These are phyloP conservation scores for Scheffersomyces segobiensis DNA, from an alignment of 1,139 yeast species.

Conservation along the genomic window DNA sequence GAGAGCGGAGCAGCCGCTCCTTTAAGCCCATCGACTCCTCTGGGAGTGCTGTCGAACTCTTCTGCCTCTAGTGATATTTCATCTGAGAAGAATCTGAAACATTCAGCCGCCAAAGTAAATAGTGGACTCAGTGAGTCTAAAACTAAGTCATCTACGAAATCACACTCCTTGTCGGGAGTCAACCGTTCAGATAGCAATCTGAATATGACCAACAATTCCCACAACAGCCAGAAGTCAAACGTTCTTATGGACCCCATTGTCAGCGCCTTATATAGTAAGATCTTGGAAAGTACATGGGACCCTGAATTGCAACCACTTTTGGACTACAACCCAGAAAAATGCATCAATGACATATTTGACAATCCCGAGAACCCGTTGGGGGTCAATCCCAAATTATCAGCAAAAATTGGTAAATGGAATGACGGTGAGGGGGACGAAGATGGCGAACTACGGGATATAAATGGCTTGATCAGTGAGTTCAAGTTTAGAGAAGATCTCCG, in stretches of 20 bases:
- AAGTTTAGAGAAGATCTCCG: conserved; percentile 42
- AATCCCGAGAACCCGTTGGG: conserved; percentile 60
- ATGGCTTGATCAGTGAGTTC: conserved; percentile 43
- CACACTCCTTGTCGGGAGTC: background rate
- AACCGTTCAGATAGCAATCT: background rate
- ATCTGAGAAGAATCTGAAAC: background rate
- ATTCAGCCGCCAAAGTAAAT: background rate
- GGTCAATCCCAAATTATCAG: conserved; percentile 45
- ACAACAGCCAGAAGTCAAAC: conserved; percentile 4
- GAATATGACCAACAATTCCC: background rate
- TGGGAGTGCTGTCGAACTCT: background rate
- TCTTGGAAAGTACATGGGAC: conserved; percentile 78
- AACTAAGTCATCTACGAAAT: background rate
- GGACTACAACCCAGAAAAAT: conserved; percentile 69
- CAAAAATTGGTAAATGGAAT: conserved; percentile 12
- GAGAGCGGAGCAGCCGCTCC: background rate
- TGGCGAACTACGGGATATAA: conserved; percentile 45
- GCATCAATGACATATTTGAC: conserved; percentile 72
- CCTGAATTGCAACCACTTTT: conserved; percentile 57
- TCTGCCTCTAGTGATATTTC: background rate
- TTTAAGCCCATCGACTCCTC: background rate
- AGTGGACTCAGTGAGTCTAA: background rate
- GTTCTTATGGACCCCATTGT: conserved; percentile 51
- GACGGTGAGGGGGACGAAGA: conserved; percentile 33
- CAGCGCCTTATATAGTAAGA: conserved; percentile 54